These are phyloP conservation scores for Sporothrix pseudoabietina DNA, from an alignment of 2,329 filamentous ascomycete species.

Conservation along the genomic window DNA sequence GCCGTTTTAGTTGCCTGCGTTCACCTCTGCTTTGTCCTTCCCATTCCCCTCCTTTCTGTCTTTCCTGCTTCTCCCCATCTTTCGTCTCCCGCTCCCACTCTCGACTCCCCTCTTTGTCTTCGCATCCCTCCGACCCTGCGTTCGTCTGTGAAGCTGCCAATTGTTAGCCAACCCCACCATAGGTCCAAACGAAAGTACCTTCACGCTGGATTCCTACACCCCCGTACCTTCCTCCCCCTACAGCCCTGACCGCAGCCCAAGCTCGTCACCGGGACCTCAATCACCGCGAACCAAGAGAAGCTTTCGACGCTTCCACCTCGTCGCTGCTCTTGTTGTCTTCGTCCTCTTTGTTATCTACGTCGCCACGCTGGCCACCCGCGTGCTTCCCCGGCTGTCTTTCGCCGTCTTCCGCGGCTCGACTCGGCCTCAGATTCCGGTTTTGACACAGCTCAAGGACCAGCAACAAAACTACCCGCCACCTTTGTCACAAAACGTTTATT, in stretches of 20 bases:
- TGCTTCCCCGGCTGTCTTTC: slow-evolving; percentile 57
- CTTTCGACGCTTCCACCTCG: slow-evolving; percentile 39
- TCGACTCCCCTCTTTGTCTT: not conserved
- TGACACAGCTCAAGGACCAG: slow-evolving; percentile 26
- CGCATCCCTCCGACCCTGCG: not conserved
- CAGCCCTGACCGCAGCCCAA: slow-evolving; percentile 2
- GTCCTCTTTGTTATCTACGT: slow-evolving; percentile 58
- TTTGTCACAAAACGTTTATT: slow-evolving; percentile 22
- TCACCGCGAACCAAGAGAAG: not conserved
- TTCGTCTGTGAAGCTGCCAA: not conserved
- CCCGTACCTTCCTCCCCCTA: slow-evolving; percentile 42
- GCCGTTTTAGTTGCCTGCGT: not conserved
- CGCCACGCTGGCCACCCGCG: slow-evolving; percentile 68
- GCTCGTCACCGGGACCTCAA: not conserved
- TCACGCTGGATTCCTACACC: slow-evolving; percentile 29
- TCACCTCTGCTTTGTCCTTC: not conserved
- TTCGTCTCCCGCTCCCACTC: not conserved
- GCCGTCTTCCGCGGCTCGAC: slow-evolving; percentile 55
- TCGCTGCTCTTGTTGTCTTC: slow-evolving; percentile 53
- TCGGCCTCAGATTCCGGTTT: slow-evolving; percentile 28
- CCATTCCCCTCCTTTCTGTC: not conserved
- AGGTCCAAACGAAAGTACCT: not conserved
- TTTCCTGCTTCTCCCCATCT: not conserved
- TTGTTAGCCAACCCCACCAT: not conserved
- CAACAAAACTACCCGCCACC: slow-evolving; percentile 1